Evolutionary conservation across 495 filamentous ascomycete species (phyloP).

Genomic region (Daldinia concentrica): DNA sequence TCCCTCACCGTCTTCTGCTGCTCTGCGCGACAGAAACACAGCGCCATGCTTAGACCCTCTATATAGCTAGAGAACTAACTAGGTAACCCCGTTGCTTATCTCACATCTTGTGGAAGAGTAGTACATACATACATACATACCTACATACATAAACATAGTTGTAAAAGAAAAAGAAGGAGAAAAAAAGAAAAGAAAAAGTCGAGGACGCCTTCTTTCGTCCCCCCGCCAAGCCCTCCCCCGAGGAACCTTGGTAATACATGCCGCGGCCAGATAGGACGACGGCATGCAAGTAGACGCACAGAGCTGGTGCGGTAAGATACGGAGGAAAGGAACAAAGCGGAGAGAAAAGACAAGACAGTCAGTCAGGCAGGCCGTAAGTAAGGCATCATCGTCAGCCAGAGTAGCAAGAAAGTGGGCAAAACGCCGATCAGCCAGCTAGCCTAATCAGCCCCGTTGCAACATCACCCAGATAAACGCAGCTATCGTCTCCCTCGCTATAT

Average conservation of each 20-base stretch:
- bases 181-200: not conserved
- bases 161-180: not conserved
- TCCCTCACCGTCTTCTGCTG: not conserved
- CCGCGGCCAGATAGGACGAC: slow-evolving; percentile 8
- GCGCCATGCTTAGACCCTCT: not conserved
- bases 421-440: slow-evolving; percentile 24
- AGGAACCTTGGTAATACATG: not conserved
- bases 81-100: slow-evolving; percentile 17
- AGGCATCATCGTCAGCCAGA: not conserved
- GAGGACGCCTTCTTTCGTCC: not conserved
- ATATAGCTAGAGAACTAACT: not conserved
- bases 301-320: slow-evolving; percentile 16
- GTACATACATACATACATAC: not conserved
- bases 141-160: not conserved
- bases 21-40: slow-evolving; percentile 30
- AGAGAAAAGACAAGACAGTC: not conserved
- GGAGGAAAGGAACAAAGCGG: slow-evolving; percentile 4
- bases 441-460: slow-evolving; percentile 11
- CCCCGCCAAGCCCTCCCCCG: slow-evolving; percentile 1
- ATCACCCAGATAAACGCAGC: slow-evolving; percentile 19
- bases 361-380: no score
- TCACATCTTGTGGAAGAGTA: slow-evolving; percentile 9
- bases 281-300: not conserved
- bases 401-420: slow-evolving; percentile 22
- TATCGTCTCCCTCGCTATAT: slow-evolving; percentile 12